Percentiles rank a stretch among this genome's conserved stretches.
These are phyloP conservation scores for Penicillium alfredii DNA, from an alignment of 495 filamentous ascomycete genomes.

Conservation along the genomic window DNA sequence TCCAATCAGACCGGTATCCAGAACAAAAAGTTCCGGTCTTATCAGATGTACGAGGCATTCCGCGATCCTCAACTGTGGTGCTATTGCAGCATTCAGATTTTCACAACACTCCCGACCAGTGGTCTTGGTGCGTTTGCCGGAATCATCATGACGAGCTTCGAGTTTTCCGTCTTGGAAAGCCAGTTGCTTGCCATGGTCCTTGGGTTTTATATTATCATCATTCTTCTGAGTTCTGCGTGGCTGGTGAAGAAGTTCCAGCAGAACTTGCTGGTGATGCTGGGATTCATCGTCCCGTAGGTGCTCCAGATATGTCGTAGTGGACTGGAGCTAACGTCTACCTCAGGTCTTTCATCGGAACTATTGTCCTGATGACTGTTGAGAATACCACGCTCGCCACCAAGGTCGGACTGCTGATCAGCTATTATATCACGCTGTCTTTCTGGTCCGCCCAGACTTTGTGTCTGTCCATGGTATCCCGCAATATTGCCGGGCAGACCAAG, in stretches of 20 bases:
- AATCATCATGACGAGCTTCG: constrained; percentile 47
- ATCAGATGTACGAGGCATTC: constrained; percentile 42
- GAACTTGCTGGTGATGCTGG: constrained; percentile 58
- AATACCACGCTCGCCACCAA: constrained; percentile 40
- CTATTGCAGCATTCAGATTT: constrained; percentile 51
- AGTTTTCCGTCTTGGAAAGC: constrained; percentile 38
- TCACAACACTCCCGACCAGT: constrained; percentile 62
- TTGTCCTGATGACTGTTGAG: constrained; percentile 58
- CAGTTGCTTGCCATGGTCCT: constrained; percentile 59
- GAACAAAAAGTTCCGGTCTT: constrained; percentile 44
- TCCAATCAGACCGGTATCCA: constrained; percentile 50
- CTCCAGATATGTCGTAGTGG: not conserved
- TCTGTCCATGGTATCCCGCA: constrained; percentile 54
- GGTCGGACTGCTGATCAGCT: constrained; percentile 54
- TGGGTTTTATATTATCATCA: constrained; percentile 63
- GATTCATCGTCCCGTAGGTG: constrained; percentile 59
- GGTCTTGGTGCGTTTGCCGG: constrained; percentile 63
- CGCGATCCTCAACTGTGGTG: constrained; percentile 41
- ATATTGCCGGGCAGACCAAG: constrained; percentile 67
- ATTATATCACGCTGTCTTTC: constrained; percentile 54
- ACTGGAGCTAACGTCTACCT: constrained; percentile 14
- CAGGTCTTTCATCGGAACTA: constrained; percentile 52
- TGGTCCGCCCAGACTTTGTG: constrained; percentile 56
- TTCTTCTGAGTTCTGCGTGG: constrained; percentile 56
- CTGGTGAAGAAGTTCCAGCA: constrained; percentile 58